Evolutionary conservation across 179 eudicot species (phyloP).

Genomic region (Beta lomatogona): DNA sequence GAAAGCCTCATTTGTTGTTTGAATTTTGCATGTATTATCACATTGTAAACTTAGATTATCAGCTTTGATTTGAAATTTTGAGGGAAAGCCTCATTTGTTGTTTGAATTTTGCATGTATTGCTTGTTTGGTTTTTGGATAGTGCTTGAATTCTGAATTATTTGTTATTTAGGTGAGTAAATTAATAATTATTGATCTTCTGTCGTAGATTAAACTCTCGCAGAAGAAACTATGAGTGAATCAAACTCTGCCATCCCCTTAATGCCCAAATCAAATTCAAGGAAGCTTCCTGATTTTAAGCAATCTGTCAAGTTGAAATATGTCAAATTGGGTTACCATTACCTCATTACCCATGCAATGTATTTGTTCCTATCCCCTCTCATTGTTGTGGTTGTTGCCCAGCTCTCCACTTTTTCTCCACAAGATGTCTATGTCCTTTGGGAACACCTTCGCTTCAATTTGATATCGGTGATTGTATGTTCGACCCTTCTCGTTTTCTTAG

Average conservation of each 20-base stretch:
- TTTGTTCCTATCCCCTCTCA: constrained; percentile 45
- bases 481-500: constrained; percentile 49
- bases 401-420: constrained; percentile 50
- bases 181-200: neutral
- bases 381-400: constrained; percentile 48
- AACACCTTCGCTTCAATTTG: constrained; percentile 53
- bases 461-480: constrained; percentile 50
- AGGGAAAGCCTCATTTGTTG: too few relatives aligned
- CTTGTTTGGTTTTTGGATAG: too few relatives aligned
- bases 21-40: too few relatives aligned
- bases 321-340: constrained; percentile 63
- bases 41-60: too few relatives aligned
- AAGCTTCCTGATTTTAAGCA: constrained; percentile 66
- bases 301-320: constrained; percentile 60
- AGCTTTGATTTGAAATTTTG: too few relatives aligned
- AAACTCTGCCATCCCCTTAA: constrained; percentile 5
- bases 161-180: neutral
- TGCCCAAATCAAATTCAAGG: constrained; percentile 12
- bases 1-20: too few relatives aligned
- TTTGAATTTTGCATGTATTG: too few relatives aligned
- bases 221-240: constrained; percentile 7
- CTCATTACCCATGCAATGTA: constrained; percentile 59
- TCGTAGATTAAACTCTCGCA: neutral
- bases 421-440: constrained; percentile 55
- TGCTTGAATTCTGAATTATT: neutral